Conservation (phyloP, 2,329 filamentous ascomycete species). For the Trichophyton mentagrophytes region DNA sequence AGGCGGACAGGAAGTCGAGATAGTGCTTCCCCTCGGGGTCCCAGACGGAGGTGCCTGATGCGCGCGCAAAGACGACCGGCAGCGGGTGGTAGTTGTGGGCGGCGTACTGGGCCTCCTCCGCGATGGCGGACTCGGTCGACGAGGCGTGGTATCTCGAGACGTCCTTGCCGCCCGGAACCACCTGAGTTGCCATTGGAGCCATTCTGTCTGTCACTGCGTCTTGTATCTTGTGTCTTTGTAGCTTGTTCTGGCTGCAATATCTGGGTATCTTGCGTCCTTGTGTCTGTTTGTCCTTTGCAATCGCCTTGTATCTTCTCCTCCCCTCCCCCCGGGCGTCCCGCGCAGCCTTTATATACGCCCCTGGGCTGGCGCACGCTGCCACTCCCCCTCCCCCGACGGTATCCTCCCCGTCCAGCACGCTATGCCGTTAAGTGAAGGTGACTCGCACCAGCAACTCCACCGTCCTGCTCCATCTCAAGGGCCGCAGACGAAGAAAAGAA, state of each 20-base stretch:
- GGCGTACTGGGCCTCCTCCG: constrained; percentile 67
- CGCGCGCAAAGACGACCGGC: constrained; percentile 81
- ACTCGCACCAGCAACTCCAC: not conserved
- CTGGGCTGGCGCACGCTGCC: not conserved
- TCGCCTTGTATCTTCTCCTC: too few relatives aligned
- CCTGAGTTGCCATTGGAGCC: not conserved
- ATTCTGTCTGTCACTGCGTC: not conserved
- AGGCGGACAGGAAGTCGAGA: constrained; percentile 94
- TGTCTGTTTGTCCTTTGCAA: not conserved
- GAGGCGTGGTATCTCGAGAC: constrained; percentile 52
- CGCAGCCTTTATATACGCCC: not conserved
- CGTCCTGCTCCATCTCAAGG: not conserved
- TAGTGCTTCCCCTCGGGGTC: constrained; percentile 93
- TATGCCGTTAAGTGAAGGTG: constrained; percentile 1
- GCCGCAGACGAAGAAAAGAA: not conserved
- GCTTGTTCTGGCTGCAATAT: too few relatives aligned
- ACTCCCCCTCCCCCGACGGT: not conserved
- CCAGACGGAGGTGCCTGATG: constrained; percentile 81
- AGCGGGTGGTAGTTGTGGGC: constrained; percentile 99
- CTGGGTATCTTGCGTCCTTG: too few relatives aligned
- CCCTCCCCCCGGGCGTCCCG: not conserved
- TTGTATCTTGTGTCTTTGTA: not conserved
- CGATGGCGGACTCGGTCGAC: constrained; percentile 67
- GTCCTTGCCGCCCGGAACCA: constrained; percentile 12
- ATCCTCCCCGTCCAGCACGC: not conserved